These are phyloP conservation scores for Tylopilus plumbeoviolaceoides DNA, from an alignment of 768 basidiomycete species.

Conservation along the genomic window DNA sequence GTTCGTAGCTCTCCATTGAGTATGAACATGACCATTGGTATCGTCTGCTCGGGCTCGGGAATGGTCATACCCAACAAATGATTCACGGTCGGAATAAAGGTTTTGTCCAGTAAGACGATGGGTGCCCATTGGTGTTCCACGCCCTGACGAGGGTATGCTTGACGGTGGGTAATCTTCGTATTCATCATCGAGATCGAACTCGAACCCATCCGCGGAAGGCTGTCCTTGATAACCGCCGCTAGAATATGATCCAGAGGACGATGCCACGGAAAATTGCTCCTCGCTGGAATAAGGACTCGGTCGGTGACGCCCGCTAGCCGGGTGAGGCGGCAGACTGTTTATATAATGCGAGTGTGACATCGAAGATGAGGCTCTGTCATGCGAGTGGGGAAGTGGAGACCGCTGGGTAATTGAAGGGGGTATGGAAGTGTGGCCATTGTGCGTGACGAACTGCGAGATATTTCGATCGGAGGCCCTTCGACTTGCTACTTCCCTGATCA, in stretches of 20 bases:
- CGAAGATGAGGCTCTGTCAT: slow-evolving; percentile 36
- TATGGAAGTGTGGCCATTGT: slow-evolving; percentile 38
- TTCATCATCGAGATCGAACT: slow-evolving; percentile 69
- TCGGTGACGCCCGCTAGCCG: slow-evolving; percentile 32
- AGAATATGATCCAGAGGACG: slow-evolving; percentile 30
- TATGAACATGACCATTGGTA: slow-evolving; percentile 55
- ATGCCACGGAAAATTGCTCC: slow-evolving; percentile 32
- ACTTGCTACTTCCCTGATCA: slow-evolving; percentile 74
- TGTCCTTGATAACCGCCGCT: slow-evolving; percentile 31
- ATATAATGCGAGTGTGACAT: slow-evolving; percentile 29
- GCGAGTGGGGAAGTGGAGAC: slow-evolving; percentile 32
- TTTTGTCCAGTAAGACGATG: slow-evolving; percentile 56
- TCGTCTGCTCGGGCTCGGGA: slow-evolving; percentile 71
- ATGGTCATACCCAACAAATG: slow-evolving; percentile 44
- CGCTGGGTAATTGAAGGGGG: slow-evolving; percentile 36
- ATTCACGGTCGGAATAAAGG: slow-evolving; percentile 56
- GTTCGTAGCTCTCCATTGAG: slow-evolving; percentile 57
- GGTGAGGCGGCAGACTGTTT: slow-evolving; percentile 31
- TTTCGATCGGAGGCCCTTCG: slow-evolving; percentile 66
- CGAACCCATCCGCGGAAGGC: slow-evolving; percentile 65
- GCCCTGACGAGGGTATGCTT: slow-evolving; percentile 49
- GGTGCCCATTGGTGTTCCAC: slow-evolving; percentile 66
- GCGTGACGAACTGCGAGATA: slow-evolving; percentile 46
- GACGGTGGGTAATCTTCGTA: slow-evolving; percentile 70
- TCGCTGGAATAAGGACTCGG: slow-evolving; percentile 38